A percentile compares a stretch with the other conserved stretches of the same genome.
Evolutionary conservation across 257 asterid species (phyloP).

Genomic region (Mentha longifolia): DNA sequence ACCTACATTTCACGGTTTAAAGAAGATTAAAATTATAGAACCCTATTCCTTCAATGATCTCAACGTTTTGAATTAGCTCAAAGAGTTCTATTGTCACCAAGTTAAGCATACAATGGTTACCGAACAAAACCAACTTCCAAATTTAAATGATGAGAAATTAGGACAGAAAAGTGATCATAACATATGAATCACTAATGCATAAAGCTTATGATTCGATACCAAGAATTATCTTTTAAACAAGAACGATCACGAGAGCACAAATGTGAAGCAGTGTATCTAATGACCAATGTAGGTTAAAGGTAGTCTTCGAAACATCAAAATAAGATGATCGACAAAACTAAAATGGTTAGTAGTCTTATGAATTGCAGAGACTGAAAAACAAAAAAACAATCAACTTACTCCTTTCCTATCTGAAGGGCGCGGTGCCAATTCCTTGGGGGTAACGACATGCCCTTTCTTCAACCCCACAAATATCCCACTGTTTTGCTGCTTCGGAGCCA

Average conservation of each 20-base stretch:
- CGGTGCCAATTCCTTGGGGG: slow-evolving; percentile 52
- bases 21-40: not conserved
- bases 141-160: not conserved
- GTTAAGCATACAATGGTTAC: not conserved
- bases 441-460: slow-evolving; percentile 58
- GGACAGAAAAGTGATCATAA: too few species aligned
- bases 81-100: not conserved
- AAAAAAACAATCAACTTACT: slow-evolving; percentile 34
- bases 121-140: not conserved
- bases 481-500: slow-evolving; percentile 58
- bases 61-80: not conserved
- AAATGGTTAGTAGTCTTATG: not conserved
- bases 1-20: not conserved
- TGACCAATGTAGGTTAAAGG: not conserved
- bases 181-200: not conserved
- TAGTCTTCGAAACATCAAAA: not conserved
- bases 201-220: not conserved
- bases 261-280: not conserved
- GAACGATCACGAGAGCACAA: not conserved
- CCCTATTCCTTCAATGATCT: not conserved
- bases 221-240: too few species aligned
- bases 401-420: slow-evolving; percentile 62
- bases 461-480: slow-evolving; percentile 54
- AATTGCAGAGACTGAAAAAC: not conserved
- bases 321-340: not conserved